Conservation (phyloP, 345 rosid genomes). For the Heritiera fomes region DNA sequence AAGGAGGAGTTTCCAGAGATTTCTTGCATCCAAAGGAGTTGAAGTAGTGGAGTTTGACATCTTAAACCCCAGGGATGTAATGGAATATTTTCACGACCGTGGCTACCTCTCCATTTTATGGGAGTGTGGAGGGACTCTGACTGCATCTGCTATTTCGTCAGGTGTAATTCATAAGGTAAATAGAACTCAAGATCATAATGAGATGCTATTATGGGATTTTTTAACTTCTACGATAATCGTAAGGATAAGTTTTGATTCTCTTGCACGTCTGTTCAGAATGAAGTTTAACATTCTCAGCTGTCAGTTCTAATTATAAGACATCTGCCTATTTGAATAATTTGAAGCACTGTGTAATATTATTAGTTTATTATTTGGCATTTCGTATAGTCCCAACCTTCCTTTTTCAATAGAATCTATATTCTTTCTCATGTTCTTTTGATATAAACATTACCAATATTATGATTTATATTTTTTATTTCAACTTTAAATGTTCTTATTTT, state of each 20-base stretch:
- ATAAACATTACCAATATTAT: neutral
- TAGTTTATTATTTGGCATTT: neutral
- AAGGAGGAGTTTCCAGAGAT: slow-evolving; percentile 77
- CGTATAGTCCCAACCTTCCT: neutral
- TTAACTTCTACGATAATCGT: neutral
- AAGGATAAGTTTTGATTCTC: neutral
- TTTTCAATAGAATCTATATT: neutral
- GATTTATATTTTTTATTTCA: neutral
- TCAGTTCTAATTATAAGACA: neutral
- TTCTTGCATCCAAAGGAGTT: slow-evolving; percentile 82
- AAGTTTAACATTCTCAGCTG: neutral
- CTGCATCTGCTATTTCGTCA: slow-evolving; percentile 89
- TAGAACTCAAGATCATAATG: slow-evolving; percentile 8
- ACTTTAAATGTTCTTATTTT: neutral
- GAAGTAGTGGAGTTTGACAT: slow-evolving; percentile 96
- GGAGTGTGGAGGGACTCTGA: slow-evolving; percentile 94
- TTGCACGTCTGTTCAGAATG: neutral
- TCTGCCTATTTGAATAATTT: neutral
- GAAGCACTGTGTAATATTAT: neutral
- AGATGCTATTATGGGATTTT: neutral
- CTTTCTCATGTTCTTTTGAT: slow-evolving; percentile 1
- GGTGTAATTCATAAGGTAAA: slow-evolving; percentile 88
- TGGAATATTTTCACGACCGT: slow-evolving; percentile 91
- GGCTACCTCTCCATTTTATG: slow-evolving; percentile 92
- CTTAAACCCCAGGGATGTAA: slow-evolving; percentile 85